Base-by-base conservation (phyloP, 169 alveolate genomes). In the Eimeria necatrix region DNA sequence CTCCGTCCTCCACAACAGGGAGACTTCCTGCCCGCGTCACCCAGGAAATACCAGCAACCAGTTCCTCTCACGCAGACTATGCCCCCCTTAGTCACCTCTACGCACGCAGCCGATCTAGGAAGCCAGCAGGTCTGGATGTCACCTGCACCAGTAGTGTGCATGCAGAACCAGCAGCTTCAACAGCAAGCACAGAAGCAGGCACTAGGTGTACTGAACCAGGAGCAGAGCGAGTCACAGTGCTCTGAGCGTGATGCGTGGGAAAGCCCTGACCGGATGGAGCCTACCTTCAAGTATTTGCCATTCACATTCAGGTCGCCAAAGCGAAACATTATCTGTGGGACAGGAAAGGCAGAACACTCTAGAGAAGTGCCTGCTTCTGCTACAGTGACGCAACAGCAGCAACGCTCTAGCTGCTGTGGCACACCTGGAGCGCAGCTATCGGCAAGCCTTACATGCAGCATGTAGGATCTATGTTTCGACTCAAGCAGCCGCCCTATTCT, bases 281-380 rank as follows among this genome's bases (percentile, higher is more conserved):
- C 85, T 46, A 49, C 59, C 60, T 74, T 74, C 85, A 74, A 74
- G 85, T 74, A 41, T 18, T 74, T 74, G 60, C 85, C 85, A 49
- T 74, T 74, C 16, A 74, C 85, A 20, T 74, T 74, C 41, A 48
- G 22, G 22, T 74, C 85, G 14, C 61, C 85, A 12, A 74, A 74
- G 32, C 85, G 85, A 41, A 74, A 74, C 49, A 74, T 74, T 24
- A 51, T 51, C 85, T 74, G 85, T 20, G 85, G 85, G 20, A 20
- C 49, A 24, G 85, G 85, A 46, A 74, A 74, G 85, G 41, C 24
- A 74, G 32, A 10, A 46, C 41, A 20, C 85, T 74, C 18, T 9
- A 74, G 16, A 9, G 85, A 74, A 46, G 22, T 20, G 24, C 26
- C 26, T 14, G 60, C 85, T 41, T 14, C 85, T 74, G 61, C 24